Percentiles rank a stretch among this genome's conserved stretches.
These are phyloP conservation scores for Pseudocercospora cruenta DNA, from an alignment of 2,329 filamentous ascomycete species.

Conservation along the genomic window DNA sequence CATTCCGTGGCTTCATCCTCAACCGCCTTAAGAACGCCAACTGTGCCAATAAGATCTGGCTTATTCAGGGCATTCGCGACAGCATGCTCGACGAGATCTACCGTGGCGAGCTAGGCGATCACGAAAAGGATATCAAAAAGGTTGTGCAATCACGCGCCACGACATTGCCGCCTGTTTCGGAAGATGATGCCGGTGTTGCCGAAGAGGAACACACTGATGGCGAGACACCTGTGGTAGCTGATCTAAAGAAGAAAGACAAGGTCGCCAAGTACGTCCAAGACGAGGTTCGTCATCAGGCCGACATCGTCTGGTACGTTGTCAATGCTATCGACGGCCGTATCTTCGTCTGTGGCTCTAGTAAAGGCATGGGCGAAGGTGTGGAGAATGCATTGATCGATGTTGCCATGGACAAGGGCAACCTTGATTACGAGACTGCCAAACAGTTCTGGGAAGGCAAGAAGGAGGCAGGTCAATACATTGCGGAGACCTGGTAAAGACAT, in stretches of 20 bases:
- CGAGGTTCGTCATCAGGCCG: constrained; percentile 85
- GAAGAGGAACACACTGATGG: constrained; percentile 48
- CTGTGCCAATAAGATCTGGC: constrained; percentile 97
- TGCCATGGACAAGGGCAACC: constrained; percentile 87
- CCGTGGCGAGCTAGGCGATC: constrained; percentile 91
- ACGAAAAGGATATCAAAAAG: constrained; percentile 64
- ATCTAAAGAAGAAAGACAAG: constrained; percentile 63
- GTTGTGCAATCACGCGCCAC: constrained; percentile 52
- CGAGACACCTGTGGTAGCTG: constrained; percentile 59
- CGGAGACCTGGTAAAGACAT: constrained; percentile 54
- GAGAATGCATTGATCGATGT: constrained; percentile 85
- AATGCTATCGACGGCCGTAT: constrained; percentile 94
- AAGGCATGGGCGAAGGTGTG: constrained; percentile 97
- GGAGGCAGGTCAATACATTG: constrained; percentile 92
- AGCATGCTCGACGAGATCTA: constrained; percentile 94
- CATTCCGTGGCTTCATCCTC: constrained; percentile 97
- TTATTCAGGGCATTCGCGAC: constrained; percentile 92
- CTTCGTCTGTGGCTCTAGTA: constrained; percentile 93
- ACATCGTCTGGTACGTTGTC: constrained; percentile 98
- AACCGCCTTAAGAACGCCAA: constrained; percentile 91
- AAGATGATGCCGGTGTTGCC: constrained; percentile 34
- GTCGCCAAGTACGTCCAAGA: constrained; percentile 94
- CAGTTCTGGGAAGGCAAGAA: constrained; percentile 92
- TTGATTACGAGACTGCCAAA: constrained; percentile 78
- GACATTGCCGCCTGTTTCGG: constrained; percentile 32